Conservation (phyloP, 1,284 basidiomycete genomes). For the Calocybe gambosa region DNA sequence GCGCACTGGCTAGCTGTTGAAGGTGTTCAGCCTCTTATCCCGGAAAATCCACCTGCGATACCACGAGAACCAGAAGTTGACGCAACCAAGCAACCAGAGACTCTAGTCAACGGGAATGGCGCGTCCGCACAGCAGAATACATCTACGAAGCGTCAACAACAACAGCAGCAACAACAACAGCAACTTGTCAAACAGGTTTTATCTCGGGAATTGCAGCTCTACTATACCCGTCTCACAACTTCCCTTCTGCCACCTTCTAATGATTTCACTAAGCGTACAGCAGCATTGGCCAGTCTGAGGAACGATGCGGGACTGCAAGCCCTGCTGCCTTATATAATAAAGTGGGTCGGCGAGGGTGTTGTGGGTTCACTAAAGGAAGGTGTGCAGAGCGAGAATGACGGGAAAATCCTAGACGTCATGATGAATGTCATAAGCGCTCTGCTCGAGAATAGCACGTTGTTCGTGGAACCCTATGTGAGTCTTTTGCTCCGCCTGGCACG, state of each 20-base stretch:
- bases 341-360: constrained; percentile 90
- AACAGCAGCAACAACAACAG: constrained; percentile 38
- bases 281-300: constrained; percentile 85
- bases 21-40: constrained; percentile 93
- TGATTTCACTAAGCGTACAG: constrained; percentile 56
- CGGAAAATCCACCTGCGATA: constrained; percentile 89
- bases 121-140: constrained; percentile 15
- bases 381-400: constrained; percentile 53
- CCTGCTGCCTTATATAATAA: constrained; percentile 91
- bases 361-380: constrained; percentile 58
- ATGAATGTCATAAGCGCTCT: constrained; percentile 80
- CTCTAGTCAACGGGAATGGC: constrained; percentile 30
- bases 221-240: constrained; percentile 88
- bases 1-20: constrained; percentile 99
- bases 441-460: constrained; percentile 81
- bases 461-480: constrained; percentile 93
- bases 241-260: constrained; percentile 68
- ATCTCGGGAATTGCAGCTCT: constrained; percentile 91
- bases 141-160: constrained; percentile 28
- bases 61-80: constrained; percentile 46
- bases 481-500: constrained; percentile 1
- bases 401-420: constrained; percentile 67
- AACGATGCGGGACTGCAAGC: constrained; percentile 91
- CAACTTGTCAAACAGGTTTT: constrained; percentile 88
- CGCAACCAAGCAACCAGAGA: constrained; percentile 24